Base-by-base conservation (phyloP, 176 grass and related monocot genomes). In the Tillandsia leiboldiana region DNA sequence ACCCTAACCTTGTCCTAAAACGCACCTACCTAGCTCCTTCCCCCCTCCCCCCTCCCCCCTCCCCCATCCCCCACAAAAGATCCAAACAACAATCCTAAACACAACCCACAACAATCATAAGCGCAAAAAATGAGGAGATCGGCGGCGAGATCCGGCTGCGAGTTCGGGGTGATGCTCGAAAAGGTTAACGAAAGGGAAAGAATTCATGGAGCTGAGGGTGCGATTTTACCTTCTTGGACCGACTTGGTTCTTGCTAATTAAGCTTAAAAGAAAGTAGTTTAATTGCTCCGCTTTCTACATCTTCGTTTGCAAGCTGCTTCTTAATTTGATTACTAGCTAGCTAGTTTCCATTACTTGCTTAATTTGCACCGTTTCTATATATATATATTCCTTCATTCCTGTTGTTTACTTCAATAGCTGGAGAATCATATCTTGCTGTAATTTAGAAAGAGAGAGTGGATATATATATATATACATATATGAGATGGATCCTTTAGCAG, bases 401-500 rank as follows among this genome's bases (percentile, higher is more conserved):
- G 33, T 42, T 42, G 33, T 42, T 42, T 42, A 42, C 5, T 42
- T 42, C 7, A 42, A 15, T 57, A 17, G n/a, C 3, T 57, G 12
- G 53, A 57, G n/a, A 7, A 15, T 57, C 14, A 12, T 17, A 12
- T 57, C 1, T 12, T 17, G 26, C 64, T 67, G 10, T 8, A 29
- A 48, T 42, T 47, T 9, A 51, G 15, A 17, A 48, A 22, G 11
- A 52, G 42, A 12, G 28, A 65, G 29, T 9, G 24, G 7, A 8
- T 50, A 63, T 64, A 64, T 20, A 20, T 20, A 20, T 20, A 20
- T 26, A 48, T 14, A 9, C 49, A 11, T 4, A 26, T 26, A 47
- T 6, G 8, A 50, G 48, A 97, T 97, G 94, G 94, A 97, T 86
- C 94, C 86, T 1, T 78, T 90, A 26, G 76, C 89, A 64, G 77